Base-by-base conservation (phyloP, 345 rosid genomes). In the Aquilaria malaccensis region DNA sequence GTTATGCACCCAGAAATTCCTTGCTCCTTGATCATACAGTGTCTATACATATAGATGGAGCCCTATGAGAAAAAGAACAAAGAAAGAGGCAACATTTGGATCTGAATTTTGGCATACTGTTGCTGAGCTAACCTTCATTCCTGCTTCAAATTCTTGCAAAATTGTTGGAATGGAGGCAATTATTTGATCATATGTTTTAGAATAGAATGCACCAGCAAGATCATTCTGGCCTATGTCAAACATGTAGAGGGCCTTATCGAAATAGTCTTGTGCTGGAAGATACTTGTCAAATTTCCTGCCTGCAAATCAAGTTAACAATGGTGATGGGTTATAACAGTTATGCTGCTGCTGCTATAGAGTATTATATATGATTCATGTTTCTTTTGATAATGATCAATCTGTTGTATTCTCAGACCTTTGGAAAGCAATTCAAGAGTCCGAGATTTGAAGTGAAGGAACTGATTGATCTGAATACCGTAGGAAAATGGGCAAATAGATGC, bases 171-270 rank as follows among this genome's bases (percentile, higher is more conserved):
- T 79, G 15, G 75, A 79, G 31, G 95, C 99, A 58, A 90, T 67
- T 14, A 94, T 68, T 76, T 94, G 97, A 62, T 94, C 96, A 31
- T 72, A 78, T 59, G 95, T 74, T 66, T 88, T 91, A 50, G 99
- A 94, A 62, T 94, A 94, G 62, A 94, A 94, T 53, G 92, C 85
- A 69, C 99, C 97, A 55, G 96, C 99, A 58, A 94, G 75, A 79
- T 94, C 99, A 67, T 94, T 94, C 79, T 94, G 97, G 45, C 99
- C 97, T 11, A 94, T 88, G 45, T 94, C 99, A 58, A 93, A 81
- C 92, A 80, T 86, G 80, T 93, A 87, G 11, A 93, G 79, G 31
- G 83, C 96, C 77, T 80, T 83, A 14, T 55, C 52, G 61, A 86
- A 92, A 57, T 70, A 88, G 63, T 82, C 93, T 75, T 77, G 63